Percentiles rank a stretch among this genome's conserved stretches.
phyloP scores from a whole-genome alignment of 116 monocot genomes.

The Cymodocea nodosa region DNA sequence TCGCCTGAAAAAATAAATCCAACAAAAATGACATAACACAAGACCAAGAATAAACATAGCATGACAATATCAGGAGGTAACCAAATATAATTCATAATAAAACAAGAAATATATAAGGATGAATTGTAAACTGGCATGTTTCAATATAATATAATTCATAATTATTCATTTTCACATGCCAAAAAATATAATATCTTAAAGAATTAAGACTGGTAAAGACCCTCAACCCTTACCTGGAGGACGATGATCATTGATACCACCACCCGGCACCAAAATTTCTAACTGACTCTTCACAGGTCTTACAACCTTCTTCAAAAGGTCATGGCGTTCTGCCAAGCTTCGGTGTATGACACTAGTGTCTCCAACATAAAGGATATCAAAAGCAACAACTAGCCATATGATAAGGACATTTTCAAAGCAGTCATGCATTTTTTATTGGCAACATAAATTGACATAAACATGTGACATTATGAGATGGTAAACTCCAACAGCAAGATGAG shows the following conservation, averaged over 20 bases:
- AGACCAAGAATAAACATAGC: slow-evolving; percentile 5
- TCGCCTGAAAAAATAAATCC: slow-evolving; percentile 35
- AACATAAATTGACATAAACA: too few species aligned
- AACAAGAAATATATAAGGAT: too few species aligned
- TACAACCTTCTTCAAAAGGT: slow-evolving; percentile 63
- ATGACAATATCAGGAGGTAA: neutral
- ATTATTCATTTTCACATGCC: too few species aligned
- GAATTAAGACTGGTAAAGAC: neutral
- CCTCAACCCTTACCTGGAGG: slow-evolving; percentile 31
- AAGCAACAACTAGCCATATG: slow-evolving; percentile 79
- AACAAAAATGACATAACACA: too few species aligned
- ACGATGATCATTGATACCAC: slow-evolving; percentile 49
- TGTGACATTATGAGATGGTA: too few species aligned
- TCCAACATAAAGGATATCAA: slow-evolving; percentile 93
- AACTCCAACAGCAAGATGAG: too few species aligned
- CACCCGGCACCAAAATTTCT: slow-evolving; percentile 71
- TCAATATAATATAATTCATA: too few species aligned
- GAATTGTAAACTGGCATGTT: too few species aligned
- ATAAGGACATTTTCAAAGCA: neutral
- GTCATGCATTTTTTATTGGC: too few species aligned
- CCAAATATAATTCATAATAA: too few species aligned
- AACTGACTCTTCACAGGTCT: slow-evolving; percentile 69
- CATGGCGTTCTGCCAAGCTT: slow-evolving; percentile 79
- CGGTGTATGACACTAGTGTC: slow-evolving; percentile 98
- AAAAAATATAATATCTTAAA: too few species aligned